Base-by-base conservation (phyloP, 1,284 basidiomycete genomes). In the Singerocomus rubriflavus region DNA sequence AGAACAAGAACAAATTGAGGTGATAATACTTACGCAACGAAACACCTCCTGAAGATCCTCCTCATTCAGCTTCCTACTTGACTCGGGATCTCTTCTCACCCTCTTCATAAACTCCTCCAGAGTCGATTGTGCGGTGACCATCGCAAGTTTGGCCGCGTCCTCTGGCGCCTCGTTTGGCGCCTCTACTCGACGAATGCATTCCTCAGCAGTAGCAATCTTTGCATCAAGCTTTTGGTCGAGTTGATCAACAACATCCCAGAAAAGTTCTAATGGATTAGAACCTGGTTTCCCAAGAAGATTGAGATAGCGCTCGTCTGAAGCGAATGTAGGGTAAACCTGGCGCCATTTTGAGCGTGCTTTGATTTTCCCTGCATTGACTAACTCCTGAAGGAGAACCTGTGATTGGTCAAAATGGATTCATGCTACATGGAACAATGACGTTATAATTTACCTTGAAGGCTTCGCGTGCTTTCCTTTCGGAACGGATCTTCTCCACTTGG, bases 251-350 rank as follows among this genome's bases (percentile, higher is more conserved):
- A 81, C 68, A 67, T 99, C 96, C 91, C 93, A 98, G 72, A 98
- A 99, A 10, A 99, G 79, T 58, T 99, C 96, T 36, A 99, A 77
- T 1, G 96, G 93, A 56, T 89, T 93, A 3, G 92, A 96, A 13
- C 97, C 97, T 5, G 92, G 88, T 63, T 90, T 89, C 2, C 94
- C 95, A 6, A 98, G 82, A 66, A 98, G 81, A 52, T 81, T 77
- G 30, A 85, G 74, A 71, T 98, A 97, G n/a, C 93, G 84, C 39
- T 79, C 74, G 61, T 98, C 92, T 30, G 84, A 74, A 25, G 78
- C 76, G 71, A 99, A 84, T 21, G 76, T 67, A 0, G 89, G 85
- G 58, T 92, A 92, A 25, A 94, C 79, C 32, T 89, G 79, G 67
- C 93, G 93, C 95, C 95, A 99, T 65, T 93, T 96, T 3, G 85